phyloP scores from a whole-genome alignment of 768 basidiomycete species.

The Rhizopogon rudus region DNA sequence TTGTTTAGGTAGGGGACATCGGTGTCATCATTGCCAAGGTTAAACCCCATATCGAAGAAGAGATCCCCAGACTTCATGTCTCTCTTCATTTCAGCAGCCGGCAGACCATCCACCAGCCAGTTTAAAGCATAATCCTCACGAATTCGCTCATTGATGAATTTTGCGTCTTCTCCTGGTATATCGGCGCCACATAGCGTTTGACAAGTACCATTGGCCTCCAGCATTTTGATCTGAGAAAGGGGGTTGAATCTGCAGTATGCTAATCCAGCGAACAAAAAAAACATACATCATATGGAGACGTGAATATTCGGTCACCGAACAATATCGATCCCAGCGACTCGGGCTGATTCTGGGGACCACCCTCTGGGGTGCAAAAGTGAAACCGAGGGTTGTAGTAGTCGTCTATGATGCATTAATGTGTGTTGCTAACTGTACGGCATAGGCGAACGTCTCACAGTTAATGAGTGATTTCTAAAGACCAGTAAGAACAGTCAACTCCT shows the following conservation, averaged over 20 bases:
- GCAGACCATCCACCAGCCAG: slow-evolving; percentile 93
- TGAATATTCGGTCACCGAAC: slow-evolving; percentile 95
- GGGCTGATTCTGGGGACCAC: slow-evolving; percentile 67
- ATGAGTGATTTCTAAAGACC: slow-evolving; percentile 77
- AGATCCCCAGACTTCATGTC: slow-evolving; percentile 76
- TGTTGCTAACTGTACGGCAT: background rate
- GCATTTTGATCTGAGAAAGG: slow-evolving; percentile 68
- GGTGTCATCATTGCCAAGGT: slow-evolving; percentile 72
- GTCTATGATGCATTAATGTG: slow-evolving; percentile 40
- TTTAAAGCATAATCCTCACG: slow-evolving; percentile 90
- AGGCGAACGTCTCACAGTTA: slow-evolving; percentile 50
- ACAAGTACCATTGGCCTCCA: slow-evolving; percentile 72
- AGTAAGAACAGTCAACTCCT: slow-evolving; percentile 4
- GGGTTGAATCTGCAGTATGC: slow-evolving; percentile 7
- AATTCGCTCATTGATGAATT: slow-evolving; percentile 90
- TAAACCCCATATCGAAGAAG: slow-evolving; percentile 94
- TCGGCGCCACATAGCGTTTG: slow-evolving; percentile 61
- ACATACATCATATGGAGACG: slow-evolving; percentile 81
- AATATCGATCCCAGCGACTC: slow-evolving; percentile 90
- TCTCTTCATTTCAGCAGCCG: slow-evolving; percentile 88
- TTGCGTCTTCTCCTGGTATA: slow-evolving; percentile 68
- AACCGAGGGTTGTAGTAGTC: slow-evolving; percentile 91
- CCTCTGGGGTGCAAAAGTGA: slow-evolving; percentile 79
- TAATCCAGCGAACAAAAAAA: background rate
- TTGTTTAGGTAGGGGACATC: slow-evolving; percentile 78